Conservation (phyloP, 1,139 yeast species). For the Candida frijolesensis region DNA sequence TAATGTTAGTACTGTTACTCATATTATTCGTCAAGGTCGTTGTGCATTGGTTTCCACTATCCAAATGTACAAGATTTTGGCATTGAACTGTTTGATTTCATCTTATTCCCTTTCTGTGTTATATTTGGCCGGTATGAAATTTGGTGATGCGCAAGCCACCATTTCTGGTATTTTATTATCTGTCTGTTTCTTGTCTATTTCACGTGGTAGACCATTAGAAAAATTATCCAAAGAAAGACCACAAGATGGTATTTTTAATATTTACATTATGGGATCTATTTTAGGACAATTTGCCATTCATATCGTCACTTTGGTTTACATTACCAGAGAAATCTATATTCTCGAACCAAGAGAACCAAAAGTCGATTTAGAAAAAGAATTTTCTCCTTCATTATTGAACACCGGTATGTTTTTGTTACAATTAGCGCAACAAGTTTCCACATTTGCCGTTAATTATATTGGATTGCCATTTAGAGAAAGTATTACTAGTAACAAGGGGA, state of each 20-base stretch:
- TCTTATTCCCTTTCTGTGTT: conserved; percentile 94
- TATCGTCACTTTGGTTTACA: conserved; percentile 76
- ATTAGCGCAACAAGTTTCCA: conserved; percentile 94
- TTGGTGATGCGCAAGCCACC: conserved; percentile 97
- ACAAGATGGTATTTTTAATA: conserved; percentile 94
- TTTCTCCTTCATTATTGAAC: conserved; percentile 85
- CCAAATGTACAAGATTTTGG: conserved; percentile 97
- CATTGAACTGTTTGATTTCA: conserved; percentile 93
- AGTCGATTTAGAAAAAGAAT: conserved; percentile 86
- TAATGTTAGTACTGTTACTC: conserved; percentile 89
- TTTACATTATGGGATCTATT: conserved; percentile 95
- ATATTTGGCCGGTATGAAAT: conserved; percentile 95
- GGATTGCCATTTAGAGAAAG: conserved; percentile 97
- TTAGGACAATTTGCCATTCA: conserved; percentile 96
- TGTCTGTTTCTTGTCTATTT: conserved; percentile 92
- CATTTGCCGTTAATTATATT: conserved; percentile 96
- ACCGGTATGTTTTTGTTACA: conserved; percentile 95
- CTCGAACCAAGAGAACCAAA: conserved; percentile 91
- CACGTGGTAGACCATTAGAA: conserved; percentile 90
- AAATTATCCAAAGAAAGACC: conserved; percentile 94
- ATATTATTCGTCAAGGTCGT: conserved; percentile 97
- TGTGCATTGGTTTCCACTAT: conserved; percentile 96
- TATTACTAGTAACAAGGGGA: conserved; percentile 87
- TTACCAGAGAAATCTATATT: conserved; percentile 78
- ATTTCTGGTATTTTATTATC: conserved; percentile 87